Evolutionary conservation across 129 eudicot genomes (phyloP).

Genomic region (sunflower (Helianthus annuus)): DNA sequence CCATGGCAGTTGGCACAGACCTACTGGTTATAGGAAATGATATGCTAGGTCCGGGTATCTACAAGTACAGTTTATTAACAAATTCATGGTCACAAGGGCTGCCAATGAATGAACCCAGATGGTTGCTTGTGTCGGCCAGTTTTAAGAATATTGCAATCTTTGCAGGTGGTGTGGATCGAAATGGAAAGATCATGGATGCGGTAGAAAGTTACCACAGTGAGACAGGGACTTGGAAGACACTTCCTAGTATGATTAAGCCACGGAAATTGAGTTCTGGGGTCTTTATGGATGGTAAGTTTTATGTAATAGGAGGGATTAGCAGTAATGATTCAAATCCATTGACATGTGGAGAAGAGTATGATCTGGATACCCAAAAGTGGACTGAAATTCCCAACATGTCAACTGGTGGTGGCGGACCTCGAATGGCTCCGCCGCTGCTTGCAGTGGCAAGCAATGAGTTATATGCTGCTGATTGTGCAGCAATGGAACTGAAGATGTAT

Average conservation of each 20-base stretch:
- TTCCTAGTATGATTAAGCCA: constrained; percentile 48
- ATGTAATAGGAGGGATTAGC: constrained; percentile 62
- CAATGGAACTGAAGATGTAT: constrained; percentile 53
- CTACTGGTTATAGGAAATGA: constrained; percentile 53
- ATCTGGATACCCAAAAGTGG: constrained; percentile 46
- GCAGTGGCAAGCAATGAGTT: constrained; percentile 65
- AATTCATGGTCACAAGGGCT: constrained; percentile 53
- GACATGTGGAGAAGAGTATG: constrained; percentile 65
- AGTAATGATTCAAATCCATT: constrained; percentile 33
- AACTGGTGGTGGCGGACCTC: constrained; percentile 16
- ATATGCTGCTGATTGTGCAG: constrained; percentile 61
- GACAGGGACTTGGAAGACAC: constrained; percentile 42
- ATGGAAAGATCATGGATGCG: constrained; percentile 34
- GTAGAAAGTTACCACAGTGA: constrained; percentile 59
- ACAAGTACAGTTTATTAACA: constrained; percentile 46
- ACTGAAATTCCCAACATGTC: constrained; percentile 59
- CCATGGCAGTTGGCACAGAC: constrained; percentile 66
- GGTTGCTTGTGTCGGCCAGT: constrained; percentile 70
- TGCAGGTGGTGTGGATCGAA: constrained; percentile 59
- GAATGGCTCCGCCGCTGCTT: constrained; percentile 60
- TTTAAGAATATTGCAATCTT: constrained; percentile 52
- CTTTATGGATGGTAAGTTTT: constrained; percentile 68
- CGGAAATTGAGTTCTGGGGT: constrained; percentile 61
- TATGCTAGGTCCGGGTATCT: constrained; percentile 31
- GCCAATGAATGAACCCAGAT: constrained; percentile 51